Conservation (phyloP, 2,329 filamentous ascomycete genomes). For the Teratosphaeria epicoccoides region DNA sequence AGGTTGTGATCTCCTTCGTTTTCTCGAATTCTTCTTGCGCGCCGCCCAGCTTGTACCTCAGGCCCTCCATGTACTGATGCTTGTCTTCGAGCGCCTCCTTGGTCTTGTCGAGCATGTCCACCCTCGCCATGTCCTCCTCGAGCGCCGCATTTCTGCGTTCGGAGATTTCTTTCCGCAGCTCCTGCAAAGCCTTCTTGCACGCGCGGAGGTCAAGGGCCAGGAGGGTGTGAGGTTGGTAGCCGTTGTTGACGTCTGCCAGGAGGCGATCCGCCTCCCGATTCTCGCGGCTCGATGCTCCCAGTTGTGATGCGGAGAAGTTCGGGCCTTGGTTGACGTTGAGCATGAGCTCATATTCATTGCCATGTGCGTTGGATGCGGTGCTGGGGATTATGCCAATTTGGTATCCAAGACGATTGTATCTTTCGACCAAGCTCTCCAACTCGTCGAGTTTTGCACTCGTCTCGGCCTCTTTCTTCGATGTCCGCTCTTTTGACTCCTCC, state of each 20-base stretch:
- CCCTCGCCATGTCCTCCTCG: slow-evolving; percentile 87
- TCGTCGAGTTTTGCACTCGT: slow-evolving; percentile 79
- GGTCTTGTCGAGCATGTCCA: slow-evolving; percentile 85
- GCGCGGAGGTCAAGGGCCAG: slow-evolving; percentile 72
- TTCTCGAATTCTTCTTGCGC: slow-evolving; percentile 92
- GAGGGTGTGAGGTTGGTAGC: slow-evolving; percentile 82
- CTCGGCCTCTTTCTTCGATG: slow-evolving; percentile 79
- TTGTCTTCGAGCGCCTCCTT: slow-evolving; percentile 97
- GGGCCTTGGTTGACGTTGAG: slow-evolving; percentile 70
- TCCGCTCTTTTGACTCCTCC: slow-evolving; percentile 74
- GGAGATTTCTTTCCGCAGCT: slow-evolving; percentile 81
- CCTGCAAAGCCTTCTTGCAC: slow-evolving; percentile 67
- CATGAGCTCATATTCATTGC: slow-evolving; percentile 71
- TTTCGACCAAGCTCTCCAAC: slow-evolving; percentile 78
- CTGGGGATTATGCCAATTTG: slow-evolving; percentile 83
- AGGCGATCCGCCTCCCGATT: slow-evolving; percentile 57
- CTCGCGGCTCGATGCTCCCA: slow-evolving; percentile 34
- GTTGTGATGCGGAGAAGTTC: slow-evolving; percentile 54
- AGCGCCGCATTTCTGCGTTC: slow-evolving; percentile 72
- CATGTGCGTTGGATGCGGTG: slow-evolving; percentile 71
- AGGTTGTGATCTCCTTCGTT: slow-evolving; percentile 69
- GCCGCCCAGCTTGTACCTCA: slow-evolving; percentile 77
- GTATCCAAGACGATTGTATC: slow-evolving; percentile 89
- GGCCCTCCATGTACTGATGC: slow-evolving; percentile 77
- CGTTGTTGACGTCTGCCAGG: slow-evolving; percentile 71